Base-by-base conservation (phyloP, 2,329 filamentous ascomycete genomes). In the Botrytis paeoniae region DNA sequence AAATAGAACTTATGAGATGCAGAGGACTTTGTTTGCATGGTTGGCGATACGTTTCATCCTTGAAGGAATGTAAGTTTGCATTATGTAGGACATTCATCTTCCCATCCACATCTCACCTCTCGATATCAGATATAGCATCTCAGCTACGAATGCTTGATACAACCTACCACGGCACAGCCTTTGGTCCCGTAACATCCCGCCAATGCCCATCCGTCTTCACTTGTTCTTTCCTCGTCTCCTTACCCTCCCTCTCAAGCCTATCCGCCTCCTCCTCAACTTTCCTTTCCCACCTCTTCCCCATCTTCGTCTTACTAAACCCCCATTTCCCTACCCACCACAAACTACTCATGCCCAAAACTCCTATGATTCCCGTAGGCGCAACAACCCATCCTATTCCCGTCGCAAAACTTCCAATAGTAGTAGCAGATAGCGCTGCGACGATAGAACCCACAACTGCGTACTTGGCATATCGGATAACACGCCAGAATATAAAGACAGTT, bases 401-500 rank as follows among this genome's bases (percentile, higher is more conserved):
- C 4, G 79, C 73, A 25, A 77, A 65, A 29, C 77, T 77, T 62
- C 79, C 79, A 72, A 80, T 78, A 4, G 79, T 79, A 25, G 76
- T 77, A 0, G 78, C 78, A 10, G 78, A 76, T 43, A 79, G 65
- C 0, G 80, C 80, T 2, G 80, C 79, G 7, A 80, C 75, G 4
- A 79, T 63, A 20, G 73, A 75, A 3, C 80, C 80, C 32, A 80
- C 77, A 3, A 78, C 64, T 5, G 79, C 79, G 62, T 80, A 81
- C 62, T 80, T 80, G n/a, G 80, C 80, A 71, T 80, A 81, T 32
- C 80, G 76, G 0, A 81, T 78, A 1, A 80, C 71, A 35, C 79
- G 79, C 80, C 80, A 81, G 76, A 81, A 81, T 22, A 81, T 64
- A 59, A 80, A 81, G 29, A 79, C 72, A 3, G 76, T 74, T 14